A percentile compares a stretch with the other conserved stretches of the same genome.
Evolutionary conservation across 371 early-diverging fungal genomes (phyloP).

Genomic region (Choanephora cucurbitarum): DNA sequence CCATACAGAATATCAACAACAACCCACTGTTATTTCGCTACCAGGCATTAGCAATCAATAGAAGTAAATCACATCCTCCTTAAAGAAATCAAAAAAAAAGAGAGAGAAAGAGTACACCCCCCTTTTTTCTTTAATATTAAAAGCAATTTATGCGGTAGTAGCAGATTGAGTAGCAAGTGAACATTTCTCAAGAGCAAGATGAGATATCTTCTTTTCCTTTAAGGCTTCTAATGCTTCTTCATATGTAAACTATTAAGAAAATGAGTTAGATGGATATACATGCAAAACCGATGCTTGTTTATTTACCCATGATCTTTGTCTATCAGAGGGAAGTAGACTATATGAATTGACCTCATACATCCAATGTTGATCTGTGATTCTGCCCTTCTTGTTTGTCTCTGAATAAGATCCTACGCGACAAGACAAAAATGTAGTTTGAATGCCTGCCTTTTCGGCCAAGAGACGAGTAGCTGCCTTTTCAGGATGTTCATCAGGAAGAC

Average conservation of each 20-base stretch:
- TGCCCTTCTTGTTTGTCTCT: constrained; percentile 48
- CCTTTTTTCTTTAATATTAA: too few species aligned
- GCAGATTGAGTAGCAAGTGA: constrained; percentile 18
- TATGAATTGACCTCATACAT: constrained; percentile 45
- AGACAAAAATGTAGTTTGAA: constrained; percentile 17
- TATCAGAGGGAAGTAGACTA: constrained; percentile 24
- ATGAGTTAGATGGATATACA: too few species aligned
- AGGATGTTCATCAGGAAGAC: constrained; percentile 30
- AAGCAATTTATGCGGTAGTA: background rate
- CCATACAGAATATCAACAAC: constrained; percentile 54
- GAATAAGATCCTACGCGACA: constrained; percentile 39
- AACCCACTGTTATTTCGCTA: constrained; percentile 29
- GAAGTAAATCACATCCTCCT: background rate
- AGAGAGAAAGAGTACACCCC: too few species aligned
- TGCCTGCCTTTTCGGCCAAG: constrained; percentile 36
- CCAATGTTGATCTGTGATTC: constrained; percentile 43
- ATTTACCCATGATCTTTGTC: constrained; percentile 40
- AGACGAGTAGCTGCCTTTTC: constrained; percentile 45
- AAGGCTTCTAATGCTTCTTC: constrained; percentile 39
- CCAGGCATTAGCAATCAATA: constrained; percentile 26
- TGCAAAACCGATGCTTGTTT: too few species aligned
- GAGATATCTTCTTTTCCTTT: constrained; percentile 38
- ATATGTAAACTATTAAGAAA: constrained; percentile 26
- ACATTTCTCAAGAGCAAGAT: constrained; percentile 37
- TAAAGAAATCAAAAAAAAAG: too few species aligned